Percentiles rank a stretch among this genome's conserved stretches.
Conservation (phyloP, 1,284 basidiomycete genomes). For the Bondarzewia mesenterica region DNA sequence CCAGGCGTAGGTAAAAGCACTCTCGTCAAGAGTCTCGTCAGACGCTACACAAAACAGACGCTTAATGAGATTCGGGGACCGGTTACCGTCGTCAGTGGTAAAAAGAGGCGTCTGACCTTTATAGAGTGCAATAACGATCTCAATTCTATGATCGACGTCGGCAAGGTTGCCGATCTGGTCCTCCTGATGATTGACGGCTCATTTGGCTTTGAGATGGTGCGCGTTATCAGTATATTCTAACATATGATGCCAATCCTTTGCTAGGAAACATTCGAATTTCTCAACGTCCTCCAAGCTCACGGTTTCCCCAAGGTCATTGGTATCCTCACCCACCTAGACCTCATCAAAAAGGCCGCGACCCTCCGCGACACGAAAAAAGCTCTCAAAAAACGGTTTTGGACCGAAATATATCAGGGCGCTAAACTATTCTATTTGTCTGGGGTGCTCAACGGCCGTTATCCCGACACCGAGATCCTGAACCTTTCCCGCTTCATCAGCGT, state of each 20-base stretch:
- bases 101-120: slow-evolving; percentile 89
- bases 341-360: slow-evolving; percentile 89
- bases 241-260: neutral
- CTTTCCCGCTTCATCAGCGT: slow-evolving; percentile 94
- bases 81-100: slow-evolving; percentile 91
- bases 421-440: slow-evolving; percentile 98
- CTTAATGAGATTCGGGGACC: slow-evolving; percentile 88
- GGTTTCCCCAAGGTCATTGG: slow-evolving; percentile 99
- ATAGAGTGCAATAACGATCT: slow-evolving; percentile 98
- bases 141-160: slow-evolving; percentile 97
- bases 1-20: slow-evolving; percentile 97
- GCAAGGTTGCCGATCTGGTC: slow-evolving; percentile 93
- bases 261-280: slow-evolving; percentile 98
- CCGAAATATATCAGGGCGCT: slow-evolving; percentile 97
- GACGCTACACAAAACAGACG: slow-evolving; percentile 93
- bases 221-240: slow-evolving; percentile 14
- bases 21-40: slow-evolving; percentile 85
- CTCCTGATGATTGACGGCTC: slow-evolving; percentile 97
- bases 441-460: slow-evolving; percentile 96
- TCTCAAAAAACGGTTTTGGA: slow-evolving; percentile 99
- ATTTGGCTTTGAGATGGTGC: slow-evolving; percentile 97
- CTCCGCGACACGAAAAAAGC: slow-evolving; percentile 91
- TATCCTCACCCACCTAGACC: slow-evolving; percentile 91
- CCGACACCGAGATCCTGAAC: slow-evolving; percentile 94
- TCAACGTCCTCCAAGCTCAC: slow-evolving; percentile 94